Conservation (phyloP, 2,329 filamentous ascomycete species). For the Amauroascus verrucosus region DNA sequence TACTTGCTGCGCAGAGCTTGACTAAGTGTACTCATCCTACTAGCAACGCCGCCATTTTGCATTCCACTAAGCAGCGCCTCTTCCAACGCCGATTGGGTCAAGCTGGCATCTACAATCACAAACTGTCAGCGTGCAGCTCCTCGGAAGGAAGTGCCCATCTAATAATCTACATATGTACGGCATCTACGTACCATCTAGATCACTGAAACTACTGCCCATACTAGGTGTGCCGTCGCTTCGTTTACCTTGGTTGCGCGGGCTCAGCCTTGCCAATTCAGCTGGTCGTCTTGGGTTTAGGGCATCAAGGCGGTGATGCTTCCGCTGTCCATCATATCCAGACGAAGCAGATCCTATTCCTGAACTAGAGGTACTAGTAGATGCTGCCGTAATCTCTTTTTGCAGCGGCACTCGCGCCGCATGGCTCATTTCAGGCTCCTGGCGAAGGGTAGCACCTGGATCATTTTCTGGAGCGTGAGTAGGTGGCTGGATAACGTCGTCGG, state of each 20-base stretch:
- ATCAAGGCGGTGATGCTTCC: conserved; percentile 17
- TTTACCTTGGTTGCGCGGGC: conserved; percentile 33
- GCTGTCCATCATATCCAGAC: conserved; percentile 18
- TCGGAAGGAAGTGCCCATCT: background rate
- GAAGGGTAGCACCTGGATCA: conserved; percentile 36
- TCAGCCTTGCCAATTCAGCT: conserved; percentile 40
- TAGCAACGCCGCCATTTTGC: conserved; percentile 44
- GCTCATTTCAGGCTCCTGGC: conserved; percentile 26
- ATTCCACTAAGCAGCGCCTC: conserved; percentile 55
- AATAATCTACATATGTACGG: background rate
- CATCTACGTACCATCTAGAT: conserved; percentile 46
- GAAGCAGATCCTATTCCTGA: conserved; percentile 26
- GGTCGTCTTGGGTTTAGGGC: conserved; percentile 38
- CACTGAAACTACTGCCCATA: conserved; percentile 57
- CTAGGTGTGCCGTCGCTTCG: conserved; percentile 48
- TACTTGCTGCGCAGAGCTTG: conserved; percentile 46
- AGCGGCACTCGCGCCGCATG: conserved; percentile 20
- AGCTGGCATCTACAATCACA: conserved; percentile 43
- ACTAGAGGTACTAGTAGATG: conserved; percentile 28
- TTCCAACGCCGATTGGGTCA: conserved; percentile 55
- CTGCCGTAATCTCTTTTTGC: conserved; percentile 21
- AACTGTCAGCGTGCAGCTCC: conserved; percentile 9
- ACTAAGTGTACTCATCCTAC: conserved; percentile 43
- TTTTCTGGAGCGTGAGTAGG: conserved; percentile 14
- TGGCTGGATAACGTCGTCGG: conserved; percentile 15